Conservation (phyloP, 176 grass and related monocot genomes). For the maize (Zea mays) region Zm-B73-REFERENCE-NAM-5.0 NC_050096.1:29167501-29168000, state of each 20-base stretch:
- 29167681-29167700: constrained; percentile 3
- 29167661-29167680: background rate
- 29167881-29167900: constrained; percentile 36
- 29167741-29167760: background rate
- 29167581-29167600: too few species aligned
- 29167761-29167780: constrained; percentile 26
- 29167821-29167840: constrained; percentile 15
- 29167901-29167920: constrained; percentile 27
- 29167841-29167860: background rate
- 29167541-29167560: background rate
- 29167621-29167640: background rate
- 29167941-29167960: background rate
- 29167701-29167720: constrained; percentile 18
- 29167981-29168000: constrained; percentile 18
- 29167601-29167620: constrained; percentile 3
- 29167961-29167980: constrained; percentile 6
- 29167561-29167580: background rate
- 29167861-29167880: background rate
- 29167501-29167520: constrained; percentile 17
- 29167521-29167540: background rate
- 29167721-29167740: background rate
- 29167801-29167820: background rate
- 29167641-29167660: constrained; percentile 23
- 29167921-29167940: constrained; percentile 34
- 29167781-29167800: constrained; percentile 8